These are phyloP conservation scores for Kazachstania bromeliacearum DNA, from an alignment of 805 yeast species.

Conservation along the genomic window DNA sequence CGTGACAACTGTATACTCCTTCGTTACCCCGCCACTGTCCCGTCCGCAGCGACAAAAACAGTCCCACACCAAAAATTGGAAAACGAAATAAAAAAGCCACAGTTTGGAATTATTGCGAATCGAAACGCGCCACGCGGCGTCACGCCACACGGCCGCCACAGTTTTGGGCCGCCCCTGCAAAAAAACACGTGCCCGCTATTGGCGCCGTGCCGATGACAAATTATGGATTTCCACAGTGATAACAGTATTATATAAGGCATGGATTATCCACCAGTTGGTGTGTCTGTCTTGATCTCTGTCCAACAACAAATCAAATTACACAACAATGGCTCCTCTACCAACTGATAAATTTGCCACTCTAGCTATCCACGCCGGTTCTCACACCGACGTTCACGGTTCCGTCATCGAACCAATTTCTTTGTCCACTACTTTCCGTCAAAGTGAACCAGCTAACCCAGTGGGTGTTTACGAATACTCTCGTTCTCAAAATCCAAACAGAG, in stretches of 20 bases:
- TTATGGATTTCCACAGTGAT: too few relatives aligned
- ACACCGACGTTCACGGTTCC: slow-evolving; percentile 70
- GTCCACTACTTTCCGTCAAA: slow-evolving; percentile 78
- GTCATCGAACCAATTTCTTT: slow-evolving; percentile 78
- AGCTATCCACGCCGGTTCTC: slow-evolving; percentile 80
- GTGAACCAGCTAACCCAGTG: slow-evolving; percentile 65
- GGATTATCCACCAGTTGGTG: background rate
- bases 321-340: slow-evolving; percentile 19
- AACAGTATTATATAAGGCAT: slow-evolving; percentile 1
- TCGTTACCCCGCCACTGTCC: too few relatives aligned
- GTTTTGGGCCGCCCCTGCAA: background rate
- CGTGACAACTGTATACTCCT: too few relatives aligned
- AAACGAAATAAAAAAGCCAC: too few relatives aligned
- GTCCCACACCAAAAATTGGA: too few relatives aligned
- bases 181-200: too few relatives aligned
- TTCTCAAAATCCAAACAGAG: slow-evolving; percentile 81
- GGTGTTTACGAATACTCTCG: slow-evolving; percentile 79
- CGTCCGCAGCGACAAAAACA: too few relatives aligned
- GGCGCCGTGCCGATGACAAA: too few relatives aligned
- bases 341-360: slow-evolving; percentile 54
- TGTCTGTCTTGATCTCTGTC: background rate
- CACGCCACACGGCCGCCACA: background rate
- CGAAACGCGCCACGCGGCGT: too few relatives aligned
- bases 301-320: background rate
- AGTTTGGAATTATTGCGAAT: too few relatives aligned